These are phyloP conservation scores for Trichoderma breve DNA, from an alignment of 2,329 filamentous ascomycete genomes.

Conservation along the genomic window DNA sequence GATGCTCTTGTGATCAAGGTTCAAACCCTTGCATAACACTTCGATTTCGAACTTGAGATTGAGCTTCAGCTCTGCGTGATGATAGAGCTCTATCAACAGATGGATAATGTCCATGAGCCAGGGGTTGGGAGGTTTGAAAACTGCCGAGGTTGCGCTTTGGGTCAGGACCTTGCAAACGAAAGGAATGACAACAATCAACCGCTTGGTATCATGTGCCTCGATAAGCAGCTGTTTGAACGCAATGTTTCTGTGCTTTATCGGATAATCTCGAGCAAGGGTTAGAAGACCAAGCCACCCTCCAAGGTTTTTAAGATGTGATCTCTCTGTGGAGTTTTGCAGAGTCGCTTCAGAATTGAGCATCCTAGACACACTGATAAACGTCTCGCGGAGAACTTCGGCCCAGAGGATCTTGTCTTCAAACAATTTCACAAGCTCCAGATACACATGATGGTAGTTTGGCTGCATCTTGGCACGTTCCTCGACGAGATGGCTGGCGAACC, in stretches of 20 bases:
- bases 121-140: conserved; percentile 93
- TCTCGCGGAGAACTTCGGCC: conserved; percentile 88
- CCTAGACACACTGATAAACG: conserved; percentile 79
- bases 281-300: conserved; percentile 90
- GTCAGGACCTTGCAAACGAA: conserved; percentile 96
- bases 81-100: conserved; percentile 88
- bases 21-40: conserved; percentile 88
- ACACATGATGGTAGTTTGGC: conserved; percentile 92
- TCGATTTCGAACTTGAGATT: conserved; percentile 99
- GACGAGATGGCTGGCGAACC: conserved; percentile 94
- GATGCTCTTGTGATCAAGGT: conserved; percentile 88
- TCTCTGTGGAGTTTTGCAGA: conserved; percentile 78
- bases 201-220: conserved; percentile 89
- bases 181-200: conserved; percentile 87
- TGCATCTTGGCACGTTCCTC: conserved; percentile 96
- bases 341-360: conserved; percentile 90
- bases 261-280: conserved; percentile 89
- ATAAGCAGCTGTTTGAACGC: conserved; percentile 95
- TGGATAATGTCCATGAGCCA: conserved; percentile 97
- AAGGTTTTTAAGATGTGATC: conserved; percentile 87
- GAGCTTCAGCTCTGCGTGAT: conserved; percentile 87
- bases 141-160: conserved; percentile 78
- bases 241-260: conserved; percentile 94
- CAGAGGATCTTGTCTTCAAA: conserved; percentile 78
- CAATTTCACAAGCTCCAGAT: conserved; percentile 81